Percentiles rank a stretch among this genome's conserved stretches.
Conservation (phyloP, 140 eudicot genomes). For the Senecio squalidus region DNA sequence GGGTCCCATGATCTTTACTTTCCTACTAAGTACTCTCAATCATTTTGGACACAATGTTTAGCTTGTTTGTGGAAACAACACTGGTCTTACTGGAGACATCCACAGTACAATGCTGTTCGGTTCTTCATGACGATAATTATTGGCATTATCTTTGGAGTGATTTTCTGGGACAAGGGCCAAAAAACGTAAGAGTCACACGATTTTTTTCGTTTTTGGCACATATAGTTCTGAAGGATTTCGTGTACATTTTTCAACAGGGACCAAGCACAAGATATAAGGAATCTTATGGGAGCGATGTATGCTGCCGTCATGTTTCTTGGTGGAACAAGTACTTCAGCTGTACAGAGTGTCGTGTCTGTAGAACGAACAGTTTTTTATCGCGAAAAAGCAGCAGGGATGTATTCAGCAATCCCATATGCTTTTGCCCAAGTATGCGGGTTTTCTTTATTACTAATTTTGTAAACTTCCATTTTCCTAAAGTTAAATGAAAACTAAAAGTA, state of each 20-base stretch:
- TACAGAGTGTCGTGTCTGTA: conserved; percentile 63
- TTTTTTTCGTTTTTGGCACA: background rate
- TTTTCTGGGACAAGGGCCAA: conserved; percentile 68
- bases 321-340: conserved; percentile 59
- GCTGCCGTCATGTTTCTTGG: conserved; percentile 75
- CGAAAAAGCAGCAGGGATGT: conserved; percentile 89
- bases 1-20: conserved; percentile 59
- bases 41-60: conserved; percentile 52
- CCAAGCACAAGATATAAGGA: conserved; percentile 54
- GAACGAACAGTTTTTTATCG: conserved; percentile 82
- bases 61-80: conserved; percentile 78
- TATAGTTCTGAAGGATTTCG: background rate
- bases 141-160: conserved; percentile 60
- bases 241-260: conserved; percentile 31
- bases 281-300: conserved; percentile 69
- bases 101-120: conserved; percentile 58
- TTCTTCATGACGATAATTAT: conserved; percentile 48
- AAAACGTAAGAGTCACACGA: conserved; percentile 36
- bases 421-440: conserved; percentile 60
- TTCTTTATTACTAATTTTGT: background rate
- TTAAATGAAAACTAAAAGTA: background rate
- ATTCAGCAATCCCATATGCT: conserved; percentile 76
- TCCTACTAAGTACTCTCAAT: conserved; percentile 52
- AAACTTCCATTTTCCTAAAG: background rate
- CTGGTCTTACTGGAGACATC: conserved; percentile 76